These are phyloP conservation scores for Pulicaria dysenterica DNA, from an alignment of 129 eudicot genomes.

Conservation along the genomic window DNA sequence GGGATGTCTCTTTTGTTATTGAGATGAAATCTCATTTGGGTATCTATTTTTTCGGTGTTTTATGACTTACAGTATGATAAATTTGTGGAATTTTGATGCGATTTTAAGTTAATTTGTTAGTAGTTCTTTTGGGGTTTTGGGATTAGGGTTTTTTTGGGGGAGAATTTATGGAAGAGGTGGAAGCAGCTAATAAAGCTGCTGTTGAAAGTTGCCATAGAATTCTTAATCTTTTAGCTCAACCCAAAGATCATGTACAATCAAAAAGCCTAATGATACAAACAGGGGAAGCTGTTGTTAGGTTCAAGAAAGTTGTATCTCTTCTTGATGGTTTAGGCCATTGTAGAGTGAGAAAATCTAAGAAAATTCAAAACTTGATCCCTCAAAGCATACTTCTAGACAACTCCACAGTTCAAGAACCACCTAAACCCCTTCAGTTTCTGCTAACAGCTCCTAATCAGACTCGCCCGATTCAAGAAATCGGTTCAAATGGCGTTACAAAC, in stretches of 20 bases:
- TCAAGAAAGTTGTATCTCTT: conserved; percentile 77
- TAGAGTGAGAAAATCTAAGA: conserved; percentile 57
- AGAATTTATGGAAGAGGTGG: conserved; percentile 76
- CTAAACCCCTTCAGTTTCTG: conserved; percentile 46
- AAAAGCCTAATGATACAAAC: conserved; percentile 63
- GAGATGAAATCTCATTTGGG: conserved; percentile 12
- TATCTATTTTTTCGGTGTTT: neutral
- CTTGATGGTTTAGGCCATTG: conserved; percentile 70
- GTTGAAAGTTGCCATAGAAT: conserved; percentile 85
- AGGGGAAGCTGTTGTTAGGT: conserved; percentile 67
- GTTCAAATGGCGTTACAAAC: conserved; percentile 44
- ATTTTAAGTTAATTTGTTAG: conserved; percentile 1
- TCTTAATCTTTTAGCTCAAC: conserved; percentile 60
- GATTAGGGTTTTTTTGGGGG: conserved; percentile 23
- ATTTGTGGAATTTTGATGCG: neutral
- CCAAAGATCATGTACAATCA: conserved; percentile 62
- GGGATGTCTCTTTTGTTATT: conserved; percentile 20
- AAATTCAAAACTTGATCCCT: conserved; percentile 49
- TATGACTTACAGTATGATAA: conserved; percentile 9
- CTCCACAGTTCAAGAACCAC: conserved; percentile 44
- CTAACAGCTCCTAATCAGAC: conserved; percentile 37
- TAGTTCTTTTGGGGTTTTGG: conserved; percentile 8
- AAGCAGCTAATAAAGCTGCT: conserved; percentile 82
- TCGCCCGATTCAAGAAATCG: conserved; percentile 45
- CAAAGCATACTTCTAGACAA: conserved; percentile 52